These are phyloP conservation scores for Plantago elongata DNA, from an alignment of 257 asterid species.

Conservation along the genomic window DNA sequence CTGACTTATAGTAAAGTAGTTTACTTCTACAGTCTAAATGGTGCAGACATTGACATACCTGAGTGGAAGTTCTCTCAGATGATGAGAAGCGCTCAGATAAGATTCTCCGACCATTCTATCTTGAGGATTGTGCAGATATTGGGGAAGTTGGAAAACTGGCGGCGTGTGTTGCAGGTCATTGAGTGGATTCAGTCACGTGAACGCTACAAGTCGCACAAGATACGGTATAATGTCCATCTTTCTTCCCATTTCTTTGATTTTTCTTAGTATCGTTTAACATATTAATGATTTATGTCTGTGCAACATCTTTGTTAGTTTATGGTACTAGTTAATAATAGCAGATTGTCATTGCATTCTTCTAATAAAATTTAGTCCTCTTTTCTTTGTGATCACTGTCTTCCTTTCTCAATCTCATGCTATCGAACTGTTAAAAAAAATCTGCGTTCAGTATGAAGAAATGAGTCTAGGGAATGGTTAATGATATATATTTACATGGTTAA, in stretches of 20 bases:
- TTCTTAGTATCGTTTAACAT: background rate
- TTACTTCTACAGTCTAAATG: conserved; percentile 92
- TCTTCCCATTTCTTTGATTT: background rate
- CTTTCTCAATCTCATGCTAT: background rate
- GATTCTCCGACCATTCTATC: conserved; percentile 85
- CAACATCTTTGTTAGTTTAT: background rate
- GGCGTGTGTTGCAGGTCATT: conserved; percentile 82
- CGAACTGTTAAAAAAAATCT: too few species aligned
- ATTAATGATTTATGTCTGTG: conserved; percentile 1
- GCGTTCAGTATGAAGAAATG: too few species aligned
- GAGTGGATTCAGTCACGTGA: conserved; percentile 87
- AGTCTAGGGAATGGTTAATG: too few species aligned
- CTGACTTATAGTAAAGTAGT: conserved; percentile 41
- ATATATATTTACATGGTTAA: too few species aligned
- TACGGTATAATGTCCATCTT: conserved; percentile 38
- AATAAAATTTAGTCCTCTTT: background rate
- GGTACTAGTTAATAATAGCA: background rate
- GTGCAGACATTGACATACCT: conserved; percentile 96
- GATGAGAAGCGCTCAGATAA: conserved; percentile 82
- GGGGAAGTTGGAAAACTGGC: conserved; percentile 93
- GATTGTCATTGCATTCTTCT: background rate
- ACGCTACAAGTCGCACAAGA: conserved; percentile 78
- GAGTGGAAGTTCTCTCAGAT: conserved; percentile 91
- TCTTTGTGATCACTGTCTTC: background rate
- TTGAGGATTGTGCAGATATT: conserved; percentile 78